A percentile compares a stretch with the other conserved stretches of the same genome.
phyloP scores from a whole-genome alignment of 1,139 yeast genomes.

The Candida neerlandica region DNA sequence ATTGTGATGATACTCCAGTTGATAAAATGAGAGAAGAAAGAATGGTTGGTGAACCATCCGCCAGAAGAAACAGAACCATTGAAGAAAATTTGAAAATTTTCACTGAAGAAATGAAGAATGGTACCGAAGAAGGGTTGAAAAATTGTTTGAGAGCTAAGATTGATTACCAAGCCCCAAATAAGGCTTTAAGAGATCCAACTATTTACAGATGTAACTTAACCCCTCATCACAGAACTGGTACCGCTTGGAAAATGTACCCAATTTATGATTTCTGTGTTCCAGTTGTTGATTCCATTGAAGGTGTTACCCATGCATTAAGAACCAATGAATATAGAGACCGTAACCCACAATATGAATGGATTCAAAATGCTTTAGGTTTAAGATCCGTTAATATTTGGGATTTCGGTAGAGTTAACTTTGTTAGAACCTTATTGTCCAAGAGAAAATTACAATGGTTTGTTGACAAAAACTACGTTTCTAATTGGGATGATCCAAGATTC shows the following conservation, averaged over 20 bases:
- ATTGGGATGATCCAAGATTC: slow-evolving; percentile 99
- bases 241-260: slow-evolving; percentile 92
- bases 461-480: slow-evolving; percentile 78
- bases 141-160: slow-evolving; percentile 95
- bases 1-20: slow-evolving; percentile 92
- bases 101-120: slow-evolving; percentile 88
- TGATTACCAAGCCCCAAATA: slow-evolving; percentile 85
- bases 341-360: slow-evolving; percentile 97
- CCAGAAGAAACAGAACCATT: slow-evolving; percentile 85
- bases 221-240: slow-evolving; percentile 96
- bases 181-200: slow-evolving; percentile 95
- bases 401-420: slow-evolving; percentile 93
- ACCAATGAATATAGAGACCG: slow-evolving; percentile 98
- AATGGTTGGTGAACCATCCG: slow-evolving; percentile 92
- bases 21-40: slow-evolving; percentile 98
- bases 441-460: slow-evolving; percentile 99
- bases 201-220: slow-evolving; percentile 94
- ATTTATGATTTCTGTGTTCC: slow-evolving; percentile 99
- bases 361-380: slow-evolving; percentile 73
- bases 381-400: slow-evolving; percentile 97
- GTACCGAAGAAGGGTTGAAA: slow-evolving; percentile 86
- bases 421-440: slow-evolving; percentile 91
- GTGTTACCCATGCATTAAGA: slow-evolving; percentile 96
- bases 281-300: slow-evolving; percentile 90
- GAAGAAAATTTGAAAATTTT: slow-evolving; percentile 88